Base-by-base conservation (phyloP, 805 yeast species). In the Saccharomycopsis sp. region DNA sequence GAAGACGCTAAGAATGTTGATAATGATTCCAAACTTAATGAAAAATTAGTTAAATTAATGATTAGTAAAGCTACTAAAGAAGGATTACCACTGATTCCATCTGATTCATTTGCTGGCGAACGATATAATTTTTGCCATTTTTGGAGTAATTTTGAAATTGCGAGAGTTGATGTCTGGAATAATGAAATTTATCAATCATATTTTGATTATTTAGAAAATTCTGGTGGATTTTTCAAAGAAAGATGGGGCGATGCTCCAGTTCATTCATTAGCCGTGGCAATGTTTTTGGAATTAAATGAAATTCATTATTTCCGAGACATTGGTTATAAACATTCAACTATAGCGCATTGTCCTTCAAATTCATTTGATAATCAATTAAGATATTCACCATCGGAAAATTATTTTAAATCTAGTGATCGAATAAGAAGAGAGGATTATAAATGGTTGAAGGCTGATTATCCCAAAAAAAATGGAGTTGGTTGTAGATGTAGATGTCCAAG, bases 231-330 rank as follows among this genome's bases (percentile, higher is more conserved):
- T 58, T 88, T 79, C 71, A 72, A 74, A 43, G 96, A 93, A 60
- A 67, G 98, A 56, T 90, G 97, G 97, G 97, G 97, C 1, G 97
- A 90, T 68, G 96, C 97, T 0, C 96, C 97, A 0, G 79, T 90
- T 3, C 97, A 88, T 60, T 81, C 96, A 0, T 62, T 93, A 19
- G 97, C 94, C 0, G 75, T 84, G 4, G 90, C 87, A 0, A 70
- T 93, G 73, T 68, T 84, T 55, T 65, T 89, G 34, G 71, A 82
- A 47, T 61, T 79, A 2, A 66, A 74, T 2, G 85, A 89, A 46
- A 66, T 90, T 7, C 97, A 90, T 63, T 90, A 88, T 63, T 90
- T 90, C 64, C 67, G 96, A 51, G 97, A 90, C 57, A 81, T 90
- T 52, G 97, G 97, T 0, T 90, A 89, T 62, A 70, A 76, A 45